phyloP scores from a whole-genome alignment of 768 basidiomycete species.

The Cantharellus anzutake region DNA sequence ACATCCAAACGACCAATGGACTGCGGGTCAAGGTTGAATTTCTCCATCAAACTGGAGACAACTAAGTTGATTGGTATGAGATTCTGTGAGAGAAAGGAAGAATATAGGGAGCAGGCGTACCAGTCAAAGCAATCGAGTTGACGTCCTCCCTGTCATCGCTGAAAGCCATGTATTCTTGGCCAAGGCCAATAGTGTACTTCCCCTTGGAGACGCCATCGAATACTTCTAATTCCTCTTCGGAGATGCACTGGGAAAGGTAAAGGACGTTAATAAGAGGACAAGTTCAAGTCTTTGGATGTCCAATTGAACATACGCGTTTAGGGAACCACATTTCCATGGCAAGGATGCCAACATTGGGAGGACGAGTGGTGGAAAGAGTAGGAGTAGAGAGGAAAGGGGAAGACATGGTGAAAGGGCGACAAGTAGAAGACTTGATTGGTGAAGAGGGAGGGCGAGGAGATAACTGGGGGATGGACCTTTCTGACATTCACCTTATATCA shows the following conservation, averaged over 20 bases:
- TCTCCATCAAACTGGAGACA: slow-evolving; percentile 74
- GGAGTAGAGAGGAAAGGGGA: not conserved
- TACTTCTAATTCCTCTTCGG: slow-evolving; percentile 81
- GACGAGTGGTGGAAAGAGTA: slow-evolving; percentile 24
- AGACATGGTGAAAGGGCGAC: slow-evolving; percentile 1
- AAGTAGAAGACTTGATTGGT: not conserved
- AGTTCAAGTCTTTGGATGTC: slow-evolving; percentile 3
- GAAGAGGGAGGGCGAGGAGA: not conserved
- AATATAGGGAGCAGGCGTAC: slow-evolving; percentile 24
- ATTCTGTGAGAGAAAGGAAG: not conserved
- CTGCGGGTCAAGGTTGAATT: slow-evolving; percentile 89
- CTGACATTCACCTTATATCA: no score
- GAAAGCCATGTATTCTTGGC: slow-evolving; percentile 97
- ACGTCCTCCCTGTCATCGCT: slow-evolving; percentile 98
- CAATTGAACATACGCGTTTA: slow-evolving; percentile 40
- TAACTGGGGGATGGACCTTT: not conserved
- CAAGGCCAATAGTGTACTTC: slow-evolving; percentile 98
- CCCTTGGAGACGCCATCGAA: slow-evolving; percentile 90
- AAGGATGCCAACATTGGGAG: slow-evolving; percentile 87
- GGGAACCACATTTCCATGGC: slow-evolving; percentile 93
- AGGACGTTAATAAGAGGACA: not conserved
- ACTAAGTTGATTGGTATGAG: slow-evolving; percentile 24
- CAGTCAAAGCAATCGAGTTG: slow-evolving; percentile 91
- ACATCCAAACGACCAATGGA: slow-evolving; percentile 96
- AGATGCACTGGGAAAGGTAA: slow-evolving; percentile 51